phyloP scores from a whole-genome alignment of 2,329 filamentous ascomycete genomes.

The Exophiala alcalophila region DNA sequence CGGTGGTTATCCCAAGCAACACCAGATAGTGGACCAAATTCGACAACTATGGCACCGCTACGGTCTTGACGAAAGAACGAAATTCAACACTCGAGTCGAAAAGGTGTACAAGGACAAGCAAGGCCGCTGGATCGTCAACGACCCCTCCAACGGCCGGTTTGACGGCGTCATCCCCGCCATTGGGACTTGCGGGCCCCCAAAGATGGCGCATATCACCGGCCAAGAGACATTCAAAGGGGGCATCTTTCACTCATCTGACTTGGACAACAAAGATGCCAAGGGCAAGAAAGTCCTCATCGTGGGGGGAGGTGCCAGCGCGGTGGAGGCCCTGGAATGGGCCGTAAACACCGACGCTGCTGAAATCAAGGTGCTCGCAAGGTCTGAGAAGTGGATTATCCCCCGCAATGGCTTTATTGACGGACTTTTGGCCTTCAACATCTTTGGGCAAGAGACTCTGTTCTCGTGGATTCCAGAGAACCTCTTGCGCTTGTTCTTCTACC shows the following conservation, averaged over 20 bases:
- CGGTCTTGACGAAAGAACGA: conserved; percentile 65
- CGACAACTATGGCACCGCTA: conserved; percentile 72
- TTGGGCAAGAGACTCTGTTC: conserved; percentile 71
- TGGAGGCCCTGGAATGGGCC: conserved; percentile 80
- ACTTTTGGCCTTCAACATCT: conserved; percentile 72
- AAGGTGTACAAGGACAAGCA: conserved; percentile 66
- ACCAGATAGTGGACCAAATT: conserved; percentile 72
- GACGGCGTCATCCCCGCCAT: conserved; percentile 76
- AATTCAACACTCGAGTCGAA: conserved; percentile 67
- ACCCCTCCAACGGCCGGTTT: conserved; percentile 66
- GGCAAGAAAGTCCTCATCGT: conserved; percentile 74
- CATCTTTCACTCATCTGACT: conserved; percentile 70
- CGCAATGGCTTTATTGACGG: conserved; percentile 72
- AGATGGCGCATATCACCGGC: conserved; percentile 68
- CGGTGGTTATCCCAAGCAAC: conserved; percentile 71
- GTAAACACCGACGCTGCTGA: conserved; percentile 63
- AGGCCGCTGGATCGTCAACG: conserved; percentile 75
- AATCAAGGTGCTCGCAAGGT: conserved; percentile 70
- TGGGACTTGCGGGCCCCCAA: conserved; percentile 75
- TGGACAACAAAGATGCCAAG: conserved; percentile 69
- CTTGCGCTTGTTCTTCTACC: conserved; percentile 76
- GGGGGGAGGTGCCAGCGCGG: conserved; percentile 75
- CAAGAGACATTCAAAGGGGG: conserved; percentile 69
- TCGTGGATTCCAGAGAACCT: conserved; percentile 76
- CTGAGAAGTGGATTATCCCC: conserved; percentile 85